Base-by-base conservation (phyloP, 306 rosid genomes). In the Albizia julibrissin region DNA sequence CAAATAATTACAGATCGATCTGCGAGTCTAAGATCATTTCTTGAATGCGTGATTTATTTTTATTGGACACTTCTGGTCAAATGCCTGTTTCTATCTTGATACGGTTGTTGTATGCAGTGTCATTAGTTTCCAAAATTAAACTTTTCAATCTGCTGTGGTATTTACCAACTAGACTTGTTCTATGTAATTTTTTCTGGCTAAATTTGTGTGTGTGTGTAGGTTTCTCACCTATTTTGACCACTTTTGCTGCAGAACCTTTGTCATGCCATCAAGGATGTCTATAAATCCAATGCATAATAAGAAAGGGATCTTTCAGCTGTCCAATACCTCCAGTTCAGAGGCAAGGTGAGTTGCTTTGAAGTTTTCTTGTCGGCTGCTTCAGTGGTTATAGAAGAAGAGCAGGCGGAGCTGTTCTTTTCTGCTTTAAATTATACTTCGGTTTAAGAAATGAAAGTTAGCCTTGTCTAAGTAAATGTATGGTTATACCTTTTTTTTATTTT, bases 201-300 rank as follows among this genome's bases (percentile, higher is more conserved):
- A 37, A 16, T 54, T 24, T 44, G 42, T 75, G 9, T 76, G 52
- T 74, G 5, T 82, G 1, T 64, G 33, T 13, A 16, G 42, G 13
- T 19, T 39, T 78, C 66, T 46, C 47, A 18, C 68, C 34, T 72
- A 56, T 37, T 73, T 64, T 82, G 46, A 68, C 44, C 46, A 16
- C 40, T 22, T 64, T 82, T 76, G 79, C 67, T 87, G 91, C 98
- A 93, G 98, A 85, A 92, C 91, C 76, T 91, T 95, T 76, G 99
- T 95, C 18, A 85, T 95, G 97, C 99, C 99, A 13, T 91, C 97
- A 2, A 92, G 97, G 88, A 92, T 95, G 98, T 95, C 98, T 72
- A 91, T 95, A 83, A 95, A 88, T 83, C 98, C 99, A 40, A 87
- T 93, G 49, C 99, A 95, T 82, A 93, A 95, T 80, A 91, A 91